Evolutionary conservation across 2,329 filamentous ascomycete species (phyloP), one percentile per base, ranked within the genome.

Genomic region (Monosporascus sp.): DNA sequence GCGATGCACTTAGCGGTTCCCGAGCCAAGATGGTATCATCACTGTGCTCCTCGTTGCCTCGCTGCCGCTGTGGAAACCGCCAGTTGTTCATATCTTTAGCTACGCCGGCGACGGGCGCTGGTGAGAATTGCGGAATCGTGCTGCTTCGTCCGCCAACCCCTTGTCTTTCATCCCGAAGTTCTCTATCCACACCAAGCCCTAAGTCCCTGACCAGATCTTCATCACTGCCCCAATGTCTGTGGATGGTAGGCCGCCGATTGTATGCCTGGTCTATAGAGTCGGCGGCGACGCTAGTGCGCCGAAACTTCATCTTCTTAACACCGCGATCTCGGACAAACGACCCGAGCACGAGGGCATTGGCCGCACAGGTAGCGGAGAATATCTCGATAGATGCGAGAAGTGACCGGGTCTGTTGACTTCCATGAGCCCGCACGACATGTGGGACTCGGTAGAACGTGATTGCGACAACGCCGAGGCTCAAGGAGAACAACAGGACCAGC

Each of bases 241-340:
- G 73, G 45, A 86, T 57, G 11, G 78, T 77, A 58, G 74, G 79
- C 57, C 78, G 74, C 56, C 70, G 74, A 18, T 67, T 67, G 43
- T 66, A 67, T 3, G 71, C 69, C 44, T 72, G 76, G 49, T 84
- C 85, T 40, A 87, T 73, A 1, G 88, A 91, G 41, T 84, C 82
- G 44, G 80, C 79, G 4, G 80, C 73, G 14, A 78, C 73, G 1
- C 85, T 84, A 17, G 78, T 78, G 56, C 83, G 80, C 51, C 87
- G 86, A 73, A 89, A 97, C 66, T 91, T 94, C 53, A 81, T 80
- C 72, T 95, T 96, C 77, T 97, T 97, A 41, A 91, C 76, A 26
- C 94, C 94, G 51, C 90, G 83, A 68, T 97, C 93, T 15, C 93
- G 84, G 28, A 97, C 85, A 65, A 97, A 97, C 0, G 92, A 96